Conservation (phyloP, 345 rosid species). For the Toxicodendron radicans region DNA sequence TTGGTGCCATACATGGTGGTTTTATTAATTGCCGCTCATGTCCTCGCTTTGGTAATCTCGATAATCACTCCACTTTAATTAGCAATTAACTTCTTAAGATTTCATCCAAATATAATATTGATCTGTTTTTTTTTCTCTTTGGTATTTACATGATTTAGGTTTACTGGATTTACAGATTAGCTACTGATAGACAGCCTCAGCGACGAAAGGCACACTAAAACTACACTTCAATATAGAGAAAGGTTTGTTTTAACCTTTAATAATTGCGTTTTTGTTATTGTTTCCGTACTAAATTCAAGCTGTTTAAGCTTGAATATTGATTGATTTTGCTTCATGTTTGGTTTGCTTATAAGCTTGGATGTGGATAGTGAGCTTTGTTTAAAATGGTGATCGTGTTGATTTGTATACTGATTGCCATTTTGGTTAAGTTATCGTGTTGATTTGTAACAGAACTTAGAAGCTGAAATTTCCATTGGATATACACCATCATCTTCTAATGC, state of each 20-base stretch:
- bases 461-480: neutral
- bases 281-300: neutral
- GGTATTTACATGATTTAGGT: constrained; percentile 36
- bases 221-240: neutral
- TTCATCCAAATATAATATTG: neutral
- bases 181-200: constrained; percentile 68
- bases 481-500: too few relatives aligned
- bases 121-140: constrained; percentile 2
- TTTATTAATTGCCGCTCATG: constrained; percentile 75
- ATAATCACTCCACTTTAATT: neutral
- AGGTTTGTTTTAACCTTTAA: constrained; percentile 11
- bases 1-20: constrained; percentile 61
- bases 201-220: constrained; percentile 68
- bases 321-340: neutral
- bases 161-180: constrained; percentile 83
- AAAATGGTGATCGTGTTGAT: neutral
- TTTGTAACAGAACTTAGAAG: neutral
- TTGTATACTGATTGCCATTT: constrained; percentile 2
- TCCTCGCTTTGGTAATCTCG: constrained; percentile 62
- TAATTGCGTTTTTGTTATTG: neutral
- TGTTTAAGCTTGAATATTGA: neutral
- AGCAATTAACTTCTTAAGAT: neutral
- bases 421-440: neutral
- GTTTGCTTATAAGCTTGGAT: neutral
- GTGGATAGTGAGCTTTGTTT: neutral